These are phyloP conservation scores for Candida pseudoviswanathii DNA, from an alignment of 1,139 yeast genomes.

Conservation along the genomic window DNA sequence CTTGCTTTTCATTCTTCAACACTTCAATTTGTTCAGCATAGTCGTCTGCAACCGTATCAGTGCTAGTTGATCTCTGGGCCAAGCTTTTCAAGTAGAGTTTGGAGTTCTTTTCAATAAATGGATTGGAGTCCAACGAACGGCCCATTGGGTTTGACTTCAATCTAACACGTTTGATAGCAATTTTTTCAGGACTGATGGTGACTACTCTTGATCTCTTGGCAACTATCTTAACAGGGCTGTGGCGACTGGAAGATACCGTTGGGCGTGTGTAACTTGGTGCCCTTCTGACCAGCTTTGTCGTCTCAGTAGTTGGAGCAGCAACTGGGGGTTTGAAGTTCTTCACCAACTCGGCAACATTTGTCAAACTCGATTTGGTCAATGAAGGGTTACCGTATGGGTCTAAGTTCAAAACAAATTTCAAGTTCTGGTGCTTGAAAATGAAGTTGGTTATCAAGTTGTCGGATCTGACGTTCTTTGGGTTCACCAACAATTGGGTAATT, in stretches of 20 bases:
- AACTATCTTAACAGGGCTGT: conserved; percentile 12
- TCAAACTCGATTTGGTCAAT: conserved; percentile 30
- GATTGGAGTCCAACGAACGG: conserved; percentile 4
- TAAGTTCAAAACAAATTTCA: conserved; percentile 30
- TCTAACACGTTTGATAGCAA: not conserved
- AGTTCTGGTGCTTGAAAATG: conserved; percentile 25
- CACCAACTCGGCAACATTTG: conserved; percentile 29
- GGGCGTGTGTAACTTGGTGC: conserved; percentile 37
- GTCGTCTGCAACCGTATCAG: conserved; percentile 1
- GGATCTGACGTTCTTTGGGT: conserved; percentile 18
- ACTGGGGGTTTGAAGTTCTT: conserved; percentile 19
- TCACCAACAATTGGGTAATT: conserved; percentile 27
- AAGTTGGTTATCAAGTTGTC: conserved; percentile 32
- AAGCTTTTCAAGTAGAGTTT: conserved; percentile 2
- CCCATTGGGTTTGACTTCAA: not conserved
- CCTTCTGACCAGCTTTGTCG: conserved; percentile 3
- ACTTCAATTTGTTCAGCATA: not conserved
- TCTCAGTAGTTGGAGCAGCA: not conserved
- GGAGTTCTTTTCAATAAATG: conserved; percentile 2
- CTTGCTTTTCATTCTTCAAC: conserved; percentile 5
- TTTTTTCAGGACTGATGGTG: not conserved
- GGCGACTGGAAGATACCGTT: conserved; percentile 22
- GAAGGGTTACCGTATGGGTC: conserved; percentile 30
- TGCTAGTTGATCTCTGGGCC: conserved; percentile 1
- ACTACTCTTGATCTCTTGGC: conserved; percentile 1